Evolutionary conservation across 257 asterid genomes (phyloP), one percentile per base, ranked within the genome.

Genomic region (Nicotiana sylvestris): DNA sequence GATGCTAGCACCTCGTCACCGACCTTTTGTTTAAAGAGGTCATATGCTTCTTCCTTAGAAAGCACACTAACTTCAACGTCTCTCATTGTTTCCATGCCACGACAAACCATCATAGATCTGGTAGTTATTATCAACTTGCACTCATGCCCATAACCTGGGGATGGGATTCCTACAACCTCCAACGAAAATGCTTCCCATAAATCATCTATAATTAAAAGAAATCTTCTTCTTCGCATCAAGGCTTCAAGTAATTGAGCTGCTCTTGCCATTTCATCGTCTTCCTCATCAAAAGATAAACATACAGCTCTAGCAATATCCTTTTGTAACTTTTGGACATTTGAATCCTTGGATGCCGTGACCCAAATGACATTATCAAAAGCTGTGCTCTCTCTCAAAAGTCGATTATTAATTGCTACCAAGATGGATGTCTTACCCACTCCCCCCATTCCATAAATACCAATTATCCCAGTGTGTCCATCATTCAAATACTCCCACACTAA

Each of bases 141-240:
- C 6, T 10, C 17, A 30, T 70, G 11, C 29, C 10, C 27, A 1
- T 0, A 3, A 12, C 18, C 3, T 5, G 81, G 86, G 37, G 4
- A 6, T 7, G 83, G 77, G 57, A 84, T 69, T 84, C 84, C 84
- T 25, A 84, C 32, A 1, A 11, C 56, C 60, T 84, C 77, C 29
- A 69, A 57, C 5, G 86, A 64, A 84, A 81, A 83, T 46, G 85
- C 67, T 68, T 77, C 78, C 89, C 84, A 86, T 17, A 86, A 33
- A 84, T 86, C 89, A 77, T 86, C 89, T 77, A 86, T 61, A 25
- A 86, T 61, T 1, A 86, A 74, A 4, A 86, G 27, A 86, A 83
- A 77, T 32, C 66, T 83, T 1, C 74, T 49, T 33, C 69, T 70
- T 81, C 74, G 49, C 78, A 46, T 55, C 78, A 86, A 77, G 0